Percentiles rank a stretch among this genome's conserved stretches.
Evolutionary conservation across 306 rosid species (phyloP).

Genomic region (Acacia acuminata): DNA sequence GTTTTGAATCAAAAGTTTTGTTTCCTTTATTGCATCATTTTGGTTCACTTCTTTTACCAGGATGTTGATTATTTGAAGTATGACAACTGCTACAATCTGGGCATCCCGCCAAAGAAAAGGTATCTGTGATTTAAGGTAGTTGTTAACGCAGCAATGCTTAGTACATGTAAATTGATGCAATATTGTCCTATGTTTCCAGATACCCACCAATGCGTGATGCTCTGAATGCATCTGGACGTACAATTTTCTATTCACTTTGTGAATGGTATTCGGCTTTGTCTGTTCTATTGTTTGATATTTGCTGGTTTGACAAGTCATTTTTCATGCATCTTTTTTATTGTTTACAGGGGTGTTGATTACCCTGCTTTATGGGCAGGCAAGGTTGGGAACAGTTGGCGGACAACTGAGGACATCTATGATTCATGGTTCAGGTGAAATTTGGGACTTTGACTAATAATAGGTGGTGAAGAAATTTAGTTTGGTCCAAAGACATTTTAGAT

Average conservation of each 20-base stretch:
- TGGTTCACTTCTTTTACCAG: slow-evolving; percentile 42
- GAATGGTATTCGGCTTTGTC: slow-evolving; percentile 68
- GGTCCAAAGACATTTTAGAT: slow-evolving; percentile 3
- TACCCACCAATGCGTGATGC: slow-evolving; percentile 98
- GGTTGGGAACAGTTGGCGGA: slow-evolving; percentile 98
- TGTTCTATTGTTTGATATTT: slow-evolving; percentile 23
- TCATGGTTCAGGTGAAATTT: slow-evolving; percentile 88
- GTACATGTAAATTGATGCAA: slow-evolving; percentile 37
- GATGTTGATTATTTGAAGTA: slow-evolving; percentile 92
- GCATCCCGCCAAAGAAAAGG: slow-evolving; percentile 79
- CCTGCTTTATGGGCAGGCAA: slow-evolving; percentile 96
- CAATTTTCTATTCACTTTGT: slow-evolving; percentile 80
- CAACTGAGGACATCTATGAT: slow-evolving; percentile 89
- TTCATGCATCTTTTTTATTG: slow-evolving; percentile 15
- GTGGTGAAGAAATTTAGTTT: slow-evolving; percentile 6
- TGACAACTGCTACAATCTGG: slow-evolving; percentile 91
- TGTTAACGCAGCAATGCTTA: slow-evolving; percentile 2
- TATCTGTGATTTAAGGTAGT: slow-evolving; percentile 36
- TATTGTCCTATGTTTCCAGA: slow-evolving; percentile 52
- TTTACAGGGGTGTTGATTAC: slow-evolving; percentile 81
- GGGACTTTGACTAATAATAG: slow-evolving; percentile 22
- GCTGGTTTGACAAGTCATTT: slow-evolving; percentile 14
- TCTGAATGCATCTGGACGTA: slow-evolving; percentile 62
- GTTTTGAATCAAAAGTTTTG: background rate
- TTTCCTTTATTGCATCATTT: slow-evolving; percentile 10